Percentiles rank a stretch among this genome's conserved stretches.
Evolutionary conservation across 1,139 yeast species (phyloP).

Genomic region (Magnusiomyces paraingens): DNA sequence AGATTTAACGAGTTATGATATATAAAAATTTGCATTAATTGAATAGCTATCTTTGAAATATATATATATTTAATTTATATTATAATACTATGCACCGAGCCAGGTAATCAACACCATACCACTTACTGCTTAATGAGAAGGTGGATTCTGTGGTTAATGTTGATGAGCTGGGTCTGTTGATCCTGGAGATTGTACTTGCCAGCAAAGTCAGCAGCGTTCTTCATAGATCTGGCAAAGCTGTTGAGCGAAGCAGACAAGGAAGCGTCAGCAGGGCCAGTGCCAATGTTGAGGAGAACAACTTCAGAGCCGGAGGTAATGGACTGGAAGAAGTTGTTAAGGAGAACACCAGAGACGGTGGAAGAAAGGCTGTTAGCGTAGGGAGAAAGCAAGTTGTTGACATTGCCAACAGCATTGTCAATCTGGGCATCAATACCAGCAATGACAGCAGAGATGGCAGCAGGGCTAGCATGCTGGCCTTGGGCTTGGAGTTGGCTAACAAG

Average conservation of each 20-base stretch:
- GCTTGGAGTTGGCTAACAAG: constrained; percentile 21
- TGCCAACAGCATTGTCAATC: constrained; percentile 29
- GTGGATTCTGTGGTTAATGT: constrained; percentile 17
- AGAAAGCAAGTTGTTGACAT: constrained; percentile 22
- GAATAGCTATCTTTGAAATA: not conserved
- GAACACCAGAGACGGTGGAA: constrained; percentile 22
- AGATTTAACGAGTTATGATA: too few species aligned
- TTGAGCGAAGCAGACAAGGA: constrained; percentile 12
- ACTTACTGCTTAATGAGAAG: constrained; percentile 4
- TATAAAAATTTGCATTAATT: not conserved
- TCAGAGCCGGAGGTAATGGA: constrained; percentile 32
- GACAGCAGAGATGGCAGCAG: constrained; percentile 18
- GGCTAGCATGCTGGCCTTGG: not conserved
- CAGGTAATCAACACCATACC: too few species aligned
- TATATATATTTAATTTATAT: not conserved
- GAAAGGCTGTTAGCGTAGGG: constrained; percentile 27
- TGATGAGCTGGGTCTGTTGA: constrained; percentile 15
- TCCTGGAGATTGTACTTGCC: constrained; percentile 13
- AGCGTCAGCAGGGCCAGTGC: constrained; percentile 18
- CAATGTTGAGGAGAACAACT: constrained; percentile 25
- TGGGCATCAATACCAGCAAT: constrained; percentile 33
- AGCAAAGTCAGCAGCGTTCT: constrained; percentile 17
- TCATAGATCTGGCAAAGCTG: constrained; percentile 18
- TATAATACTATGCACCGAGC: not conserved
- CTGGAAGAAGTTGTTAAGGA: constrained; percentile 29